phyloP scores from a whole-genome alignment of 306 rosid genomes.

The Betula pendula region DNA sequence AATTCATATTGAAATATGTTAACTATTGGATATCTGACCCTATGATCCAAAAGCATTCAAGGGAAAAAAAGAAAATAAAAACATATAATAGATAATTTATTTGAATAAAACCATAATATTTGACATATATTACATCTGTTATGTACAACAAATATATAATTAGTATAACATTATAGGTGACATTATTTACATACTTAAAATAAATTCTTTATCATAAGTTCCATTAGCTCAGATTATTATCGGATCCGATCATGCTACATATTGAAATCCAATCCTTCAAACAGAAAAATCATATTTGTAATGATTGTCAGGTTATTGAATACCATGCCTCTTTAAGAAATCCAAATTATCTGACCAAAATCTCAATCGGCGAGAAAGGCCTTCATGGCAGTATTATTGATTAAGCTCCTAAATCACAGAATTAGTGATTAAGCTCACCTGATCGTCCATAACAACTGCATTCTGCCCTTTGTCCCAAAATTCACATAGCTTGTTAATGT shows the following conservation, averaged over 20 bases:
- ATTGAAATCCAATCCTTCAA: background rate
- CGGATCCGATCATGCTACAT: background rate
- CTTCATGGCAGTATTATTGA: background rate
- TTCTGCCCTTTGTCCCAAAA: constrained; percentile 48
- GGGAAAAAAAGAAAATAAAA: background rate
- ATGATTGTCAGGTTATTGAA: background rate
- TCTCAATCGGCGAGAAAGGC: constrained; percentile 6
- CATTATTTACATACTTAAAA: no score
- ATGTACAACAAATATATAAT: no score
- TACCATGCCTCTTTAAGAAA: background rate
- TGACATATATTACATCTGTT: background rate
- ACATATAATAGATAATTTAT: background rate
- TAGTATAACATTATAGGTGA: background rate
- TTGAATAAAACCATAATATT: background rate
- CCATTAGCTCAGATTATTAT: background rate
- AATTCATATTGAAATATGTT: background rate
- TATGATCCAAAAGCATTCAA: background rate
- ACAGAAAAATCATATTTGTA: background rate
- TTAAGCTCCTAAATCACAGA: background rate
- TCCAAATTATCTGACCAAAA: background rate
- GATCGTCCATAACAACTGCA: constrained; percentile 61
- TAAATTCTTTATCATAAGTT: background rate
- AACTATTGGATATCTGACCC: background rate
- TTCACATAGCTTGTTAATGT: constrained; percentile 50
- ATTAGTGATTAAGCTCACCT: constrained; percentile 36